Percentiles rank a stretch among this genome's conserved stretches.
phyloP scores from a whole-genome alignment of 2,329 filamentous ascomycete species.

The Xylaria sp. region DNA sequence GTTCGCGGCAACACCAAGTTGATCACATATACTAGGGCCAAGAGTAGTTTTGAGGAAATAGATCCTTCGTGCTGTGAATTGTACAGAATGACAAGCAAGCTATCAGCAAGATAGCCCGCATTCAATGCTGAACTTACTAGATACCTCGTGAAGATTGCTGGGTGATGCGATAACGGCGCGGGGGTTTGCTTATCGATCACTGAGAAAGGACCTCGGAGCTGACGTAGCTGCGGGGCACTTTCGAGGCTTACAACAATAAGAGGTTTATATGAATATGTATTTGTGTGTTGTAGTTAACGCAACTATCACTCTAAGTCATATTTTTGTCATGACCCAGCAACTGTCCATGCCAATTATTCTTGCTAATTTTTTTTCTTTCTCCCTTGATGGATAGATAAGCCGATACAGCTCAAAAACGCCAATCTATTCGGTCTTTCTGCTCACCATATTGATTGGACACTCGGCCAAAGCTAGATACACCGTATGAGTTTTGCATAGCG shows the following conservation, averaged over 20 bases:
- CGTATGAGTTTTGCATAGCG: background rate
- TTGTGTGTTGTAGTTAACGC: background rate
- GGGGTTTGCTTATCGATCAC: conserved; percentile 22
- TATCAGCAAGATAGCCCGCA: conserved; percentile 13
- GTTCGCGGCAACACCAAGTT: background rate
- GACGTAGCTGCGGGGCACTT: conserved; percentile 20
- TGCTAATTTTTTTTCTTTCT: too few relatives aligned
- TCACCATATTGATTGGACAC: too few relatives aligned
- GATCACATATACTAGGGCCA: background rate
- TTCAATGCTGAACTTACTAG: background rate
- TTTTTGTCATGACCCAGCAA: too few relatives aligned
- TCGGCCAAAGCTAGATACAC: background rate
- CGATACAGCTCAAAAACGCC: too few relatives aligned
- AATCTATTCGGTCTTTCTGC: too few relatives aligned
- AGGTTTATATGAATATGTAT: background rate
- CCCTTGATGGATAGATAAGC: too few relatives aligned
- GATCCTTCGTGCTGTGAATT: background rate
- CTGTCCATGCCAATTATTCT: too few relatives aligned
- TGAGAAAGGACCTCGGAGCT: background rate
- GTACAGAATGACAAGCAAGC: background rate
- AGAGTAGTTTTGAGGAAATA: background rate
- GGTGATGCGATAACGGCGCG: conserved; percentile 27
- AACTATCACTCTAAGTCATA: background rate
- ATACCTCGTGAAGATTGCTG: background rate
- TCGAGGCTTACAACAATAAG: background rate